These are phyloP conservation scores for Daldinia eschscholtzii DNA, from an alignment of 2,329 filamentous ascomycete genomes.

Conservation along the genomic window DNA sequence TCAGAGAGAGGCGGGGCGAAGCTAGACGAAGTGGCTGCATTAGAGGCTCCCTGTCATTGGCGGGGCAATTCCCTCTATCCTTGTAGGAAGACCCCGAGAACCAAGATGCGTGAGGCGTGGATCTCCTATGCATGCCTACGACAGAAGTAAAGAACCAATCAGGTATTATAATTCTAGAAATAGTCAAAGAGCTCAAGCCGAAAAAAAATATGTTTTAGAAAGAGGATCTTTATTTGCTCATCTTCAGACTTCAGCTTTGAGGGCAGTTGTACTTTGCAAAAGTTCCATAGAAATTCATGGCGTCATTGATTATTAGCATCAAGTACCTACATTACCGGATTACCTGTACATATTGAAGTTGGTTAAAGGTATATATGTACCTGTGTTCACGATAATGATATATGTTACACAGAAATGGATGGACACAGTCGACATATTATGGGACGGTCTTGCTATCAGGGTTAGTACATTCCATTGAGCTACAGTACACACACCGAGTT, in stretches of 20 bases:
- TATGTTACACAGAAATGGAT: not conserved
- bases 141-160: not conserved
- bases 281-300: not conserved
- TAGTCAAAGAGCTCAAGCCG: not conserved
- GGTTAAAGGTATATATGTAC: not conserved
- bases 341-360: too few species aligned
- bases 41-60: conserved; percentile 3
- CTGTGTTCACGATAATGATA: not conserved
- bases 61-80: conserved; percentile 17
- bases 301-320: not conserved
- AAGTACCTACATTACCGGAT: not conserved
- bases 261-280: not conserved
- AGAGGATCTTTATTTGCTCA: not conserved
- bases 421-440: not conserved
- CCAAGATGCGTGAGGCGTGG: conserved; percentile 8
- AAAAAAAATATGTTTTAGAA: not conserved
- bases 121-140: not conserved
- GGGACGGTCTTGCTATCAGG: not conserved
- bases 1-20: conserved; percentile 27
- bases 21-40: conserved; percentile 17
- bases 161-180: not conserved
- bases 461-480: not conserved
- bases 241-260: not conserved
- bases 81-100: conserved; percentile 20
- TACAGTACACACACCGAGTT: too few species aligned